Conservation (phyloP, 768 basidiomycete genomes). For the Trametes cingulata region DNA sequence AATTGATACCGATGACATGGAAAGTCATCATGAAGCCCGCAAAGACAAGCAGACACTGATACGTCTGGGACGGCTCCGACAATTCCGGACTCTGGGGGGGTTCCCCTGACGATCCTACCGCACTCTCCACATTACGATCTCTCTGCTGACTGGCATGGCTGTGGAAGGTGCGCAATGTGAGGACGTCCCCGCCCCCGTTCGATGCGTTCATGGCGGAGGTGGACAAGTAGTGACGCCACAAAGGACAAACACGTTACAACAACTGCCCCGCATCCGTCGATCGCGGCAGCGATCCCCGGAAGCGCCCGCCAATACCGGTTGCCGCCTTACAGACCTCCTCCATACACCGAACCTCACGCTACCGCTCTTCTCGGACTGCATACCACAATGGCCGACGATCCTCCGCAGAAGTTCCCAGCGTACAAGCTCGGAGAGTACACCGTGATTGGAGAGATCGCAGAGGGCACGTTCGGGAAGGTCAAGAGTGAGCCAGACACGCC, state of each 20-base stretch:
- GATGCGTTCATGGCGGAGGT: constrained; percentile 6
- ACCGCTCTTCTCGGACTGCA: constrained; percentile 1
- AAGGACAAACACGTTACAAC: constrained; percentile 15
- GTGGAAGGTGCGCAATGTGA: constrained; percentile 2
- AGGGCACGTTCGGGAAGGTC: constrained; percentile 98
- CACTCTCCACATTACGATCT: neutral
- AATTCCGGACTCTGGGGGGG: neutral
- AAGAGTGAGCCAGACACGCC: constrained; percentile 70
- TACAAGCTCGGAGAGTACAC: constrained; percentile 91
- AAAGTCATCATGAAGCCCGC: constrained; percentile 48
- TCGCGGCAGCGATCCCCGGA: neutral
- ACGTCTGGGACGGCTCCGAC: constrained; percentile 33
- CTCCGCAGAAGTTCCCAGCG: constrained; percentile 45
- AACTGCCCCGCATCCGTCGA: constrained; percentile 11
- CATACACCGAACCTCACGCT: neutral
- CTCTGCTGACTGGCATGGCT: neutral
- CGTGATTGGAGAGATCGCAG: constrained; percentile 85
- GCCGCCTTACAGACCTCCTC: neutral
- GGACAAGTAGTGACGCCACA: constrained; percentile 6
- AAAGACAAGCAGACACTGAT: constrained; percentile 39
- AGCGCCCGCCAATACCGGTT: constrained; percentile 3
- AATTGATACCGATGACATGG: constrained; percentile 47
- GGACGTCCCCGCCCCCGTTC: neutral
- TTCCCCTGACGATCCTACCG: neutral
- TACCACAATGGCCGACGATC: constrained; percentile 30